Base-by-base conservation (phyloP, 371 early-diverging fungal species). In the Chytridium lagenaria region DNA sequence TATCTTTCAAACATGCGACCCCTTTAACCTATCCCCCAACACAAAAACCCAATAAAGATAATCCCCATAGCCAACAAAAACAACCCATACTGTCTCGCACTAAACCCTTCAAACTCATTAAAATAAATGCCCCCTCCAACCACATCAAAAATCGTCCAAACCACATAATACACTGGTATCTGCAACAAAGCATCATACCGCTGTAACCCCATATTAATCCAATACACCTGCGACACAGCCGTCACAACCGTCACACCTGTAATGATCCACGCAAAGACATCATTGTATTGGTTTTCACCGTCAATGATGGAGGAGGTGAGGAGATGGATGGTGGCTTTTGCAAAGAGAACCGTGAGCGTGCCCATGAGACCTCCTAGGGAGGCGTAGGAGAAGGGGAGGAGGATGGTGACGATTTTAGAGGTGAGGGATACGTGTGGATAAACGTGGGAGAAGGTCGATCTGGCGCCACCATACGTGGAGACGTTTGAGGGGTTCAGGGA, bases 181-280 rank as follows among this genome's bases (percentile, higher is more conserved):
- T 93, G 94, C 3, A 94, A 82, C 67, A 95, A 73, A 0, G 94
- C 94, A 75, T 95, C 95, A 78, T 93, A 95, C 55, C 92, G 85
- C 67, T 88, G 86, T 28, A 95, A 79, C 0, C 94, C 95, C 84
- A 90, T 89, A 77, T 77, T 78, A 55, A 78, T 74, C 78, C 78
- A 78, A 65, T 78, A 78, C 7, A 78, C 63, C 79, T 95, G 95
- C 2, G 85, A 84, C 3, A 92, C 84, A 1, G 94, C 95, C 37
- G 92, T 93, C 51, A 88, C 77, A 23, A 90, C 85, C 0, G 93
- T 90, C n/a, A 91, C 83, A 2, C 84, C 74, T 40, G 91, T 76
- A 71, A 95, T 93, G 63, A 90, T 72, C 87, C 91, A 94, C 3
- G 93, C 84, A 16, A 85, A 75, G n/a, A 81, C 75, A 52, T 80